Evolutionary conservation across 1,139 yeast genomes (phyloP).

Genomic region (Saccharomyces hybrid): DNA sequence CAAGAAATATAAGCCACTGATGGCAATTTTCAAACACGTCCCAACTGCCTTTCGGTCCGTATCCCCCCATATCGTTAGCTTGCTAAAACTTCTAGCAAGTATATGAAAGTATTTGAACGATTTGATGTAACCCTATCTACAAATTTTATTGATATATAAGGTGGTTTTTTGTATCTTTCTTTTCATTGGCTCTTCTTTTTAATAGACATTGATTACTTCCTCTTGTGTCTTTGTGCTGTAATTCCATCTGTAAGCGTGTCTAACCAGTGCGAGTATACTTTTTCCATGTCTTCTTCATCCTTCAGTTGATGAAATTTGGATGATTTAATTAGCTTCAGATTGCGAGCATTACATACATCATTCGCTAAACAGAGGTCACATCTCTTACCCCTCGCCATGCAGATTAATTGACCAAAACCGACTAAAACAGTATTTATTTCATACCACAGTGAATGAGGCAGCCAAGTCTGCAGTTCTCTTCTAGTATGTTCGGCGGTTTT

Average conservation of each 20-base stretch:
- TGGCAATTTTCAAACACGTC: not conserved
- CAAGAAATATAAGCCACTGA: not conserved
- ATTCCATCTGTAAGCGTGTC: not conserved
- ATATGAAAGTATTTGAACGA: not conserved
- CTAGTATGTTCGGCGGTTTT: conserved; percentile 76
- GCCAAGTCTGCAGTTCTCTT: conserved; percentile 59
- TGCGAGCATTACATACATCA: conserved; percentile 16
- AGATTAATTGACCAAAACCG: conserved; percentile 88
- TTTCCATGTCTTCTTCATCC: not conserved
- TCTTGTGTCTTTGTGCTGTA: not conserved
- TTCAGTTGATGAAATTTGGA: not conserved
- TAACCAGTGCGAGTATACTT: not conserved
- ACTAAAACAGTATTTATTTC: conserved; percentile 82
- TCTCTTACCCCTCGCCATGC: conserved; percentile 62
- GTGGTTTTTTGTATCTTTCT: not conserved
- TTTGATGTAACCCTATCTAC: not conserved
- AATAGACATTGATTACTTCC: not conserved
- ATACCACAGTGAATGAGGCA: conserved; percentile 67
- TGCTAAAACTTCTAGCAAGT: not conserved
- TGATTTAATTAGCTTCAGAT: not conserved
- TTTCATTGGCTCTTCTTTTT: not conserved
- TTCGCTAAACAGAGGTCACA: conserved; percentile 59
- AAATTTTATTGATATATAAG: not conserved
- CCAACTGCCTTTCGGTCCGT: not conserved
- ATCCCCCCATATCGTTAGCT: not conserved